Evolutionary conservation across 768 basidiomycete species (phyloP), one percentile per base, ranked within the genome.

Genomic region (Rhodotorula toruloides): DNA sequence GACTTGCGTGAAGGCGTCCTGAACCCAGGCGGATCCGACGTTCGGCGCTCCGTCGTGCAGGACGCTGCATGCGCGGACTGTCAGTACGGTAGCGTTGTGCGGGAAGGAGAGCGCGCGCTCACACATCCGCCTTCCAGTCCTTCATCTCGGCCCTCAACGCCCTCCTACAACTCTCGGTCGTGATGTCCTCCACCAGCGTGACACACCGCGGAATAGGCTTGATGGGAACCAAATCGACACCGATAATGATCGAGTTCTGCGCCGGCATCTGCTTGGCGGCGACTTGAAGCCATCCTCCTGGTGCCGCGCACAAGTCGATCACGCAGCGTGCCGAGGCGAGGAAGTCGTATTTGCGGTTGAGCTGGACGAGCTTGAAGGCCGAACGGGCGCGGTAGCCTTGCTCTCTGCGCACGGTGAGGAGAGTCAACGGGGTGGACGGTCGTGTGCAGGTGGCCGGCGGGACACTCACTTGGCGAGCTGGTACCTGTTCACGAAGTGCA

Each of bases 301-400:
- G 96, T 9, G 96, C 96, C 40, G 96, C 96, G 78, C 96, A 99
- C 39, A 99, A 83, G 83, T 99, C 96, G 74, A 99, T 93, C 48
- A 88, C 90, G 78, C 94, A 97, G 83, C 86, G 82, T 63, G 91
- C 88, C 37, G 74, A 76, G 74, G 92, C 89, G 31, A 99, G 83
- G 76, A 99, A 89, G 22, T 86, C 84, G 79, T 89, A 99, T 81
- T 98, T 99, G 78, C 94, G 92, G 82, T 99, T 98, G 67, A 99
- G 81, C 78, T 99, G 96, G 64, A 99, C 91, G 65, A 99, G 84
- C 79, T 99, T 99, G 86, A 94, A 94, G 4, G 96, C 96, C 22
- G 96, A 99, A 82, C 96, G 96, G 73, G 96, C 96, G 69, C 96
- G 89, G 77, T 93, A 99, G 67, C 96, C 96, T 81, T 99, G 96